Percentiles rank a stretch among this genome's conserved stretches.
These are phyloP conservation scores for Penicillium sp. DNA, from an alignment of 2,329 filamentous ascomycete genomes.

Conservation along the genomic window DNA sequence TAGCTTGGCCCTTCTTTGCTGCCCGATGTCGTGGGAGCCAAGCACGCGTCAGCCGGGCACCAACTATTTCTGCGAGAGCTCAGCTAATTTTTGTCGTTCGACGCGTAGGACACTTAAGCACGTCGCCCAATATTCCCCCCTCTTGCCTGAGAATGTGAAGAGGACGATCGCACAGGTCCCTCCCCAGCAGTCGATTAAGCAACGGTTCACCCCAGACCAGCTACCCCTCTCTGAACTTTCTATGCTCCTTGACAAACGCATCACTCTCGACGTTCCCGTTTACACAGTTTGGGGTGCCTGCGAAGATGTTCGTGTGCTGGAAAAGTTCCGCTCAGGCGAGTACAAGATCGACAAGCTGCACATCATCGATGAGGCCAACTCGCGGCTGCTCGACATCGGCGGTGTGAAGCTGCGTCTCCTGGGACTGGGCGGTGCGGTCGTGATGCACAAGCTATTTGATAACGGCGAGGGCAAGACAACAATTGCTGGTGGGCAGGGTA, in stretches of 20 bases:
- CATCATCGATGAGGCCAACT: constrained; percentile 98
- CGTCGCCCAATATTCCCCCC: constrained; percentile 95
- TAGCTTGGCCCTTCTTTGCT: constrained; percentile 6
- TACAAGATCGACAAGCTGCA: constrained; percentile 98
- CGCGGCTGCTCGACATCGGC: constrained; percentile 89
- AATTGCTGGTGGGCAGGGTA: constrained; percentile 96
- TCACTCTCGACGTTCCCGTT: constrained; percentile 93
- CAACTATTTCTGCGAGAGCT: constrained; percentile 6
- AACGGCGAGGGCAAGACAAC: constrained; percentile 98
- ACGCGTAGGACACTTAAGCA: constrained; percentile 84
- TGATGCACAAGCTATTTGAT: constrained; percentile 99
- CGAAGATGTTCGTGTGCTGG: constrained; percentile 94
- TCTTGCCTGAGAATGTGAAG: constrained; percentile 78
- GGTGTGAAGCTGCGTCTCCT: constrained; percentile 94
- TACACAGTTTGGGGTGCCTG: constrained; percentile 99
- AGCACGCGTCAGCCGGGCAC: constrained; percentile 4
- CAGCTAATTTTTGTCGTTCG: constrained; percentile 23
- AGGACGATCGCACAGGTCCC: constrained; percentile 69
- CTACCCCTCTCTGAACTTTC: constrained; percentile 92
- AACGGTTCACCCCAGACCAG: constrained; percentile 77
- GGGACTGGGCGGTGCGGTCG: constrained; percentile 91
- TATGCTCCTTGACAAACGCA: constrained; percentile 81
- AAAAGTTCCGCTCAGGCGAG: constrained; percentile 96
- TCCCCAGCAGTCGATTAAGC: constrained; percentile 73
- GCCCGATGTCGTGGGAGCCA: constrained; percentile 10